Conservation (phyloP, 2,329 filamentous ascomycete species). For the Mycocentrospora acerina region DNA sequence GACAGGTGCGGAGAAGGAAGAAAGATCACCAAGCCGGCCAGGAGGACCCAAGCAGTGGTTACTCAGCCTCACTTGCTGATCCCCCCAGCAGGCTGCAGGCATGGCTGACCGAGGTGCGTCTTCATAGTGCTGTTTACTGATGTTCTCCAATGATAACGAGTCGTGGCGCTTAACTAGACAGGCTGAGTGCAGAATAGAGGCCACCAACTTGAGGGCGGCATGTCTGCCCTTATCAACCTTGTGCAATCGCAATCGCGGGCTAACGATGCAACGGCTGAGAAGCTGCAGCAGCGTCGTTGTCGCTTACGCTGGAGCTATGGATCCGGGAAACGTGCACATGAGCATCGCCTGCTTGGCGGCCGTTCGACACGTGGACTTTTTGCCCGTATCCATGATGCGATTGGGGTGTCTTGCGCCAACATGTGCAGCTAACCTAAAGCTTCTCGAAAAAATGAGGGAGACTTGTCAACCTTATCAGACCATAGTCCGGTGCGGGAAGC, state of each 20-base stretch:
- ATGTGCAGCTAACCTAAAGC: too few species aligned
- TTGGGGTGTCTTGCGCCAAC: too few species aligned
- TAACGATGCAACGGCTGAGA: conserved; percentile 1
- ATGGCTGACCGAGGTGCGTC: conserved; percentile 20
- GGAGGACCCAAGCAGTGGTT: conserved; percentile 1
- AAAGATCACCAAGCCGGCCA: conserved; percentile 7
- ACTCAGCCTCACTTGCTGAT: conserved; percentile 17
- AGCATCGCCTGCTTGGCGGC: too few species aligned
- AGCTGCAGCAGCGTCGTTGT: conserved; percentile 9
- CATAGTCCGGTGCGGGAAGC: too few species aligned
- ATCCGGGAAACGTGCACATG: too few species aligned
- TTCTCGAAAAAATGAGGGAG: too few species aligned
- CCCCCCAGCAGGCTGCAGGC: conserved; percentile 11
- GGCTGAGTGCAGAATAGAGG: conserved; percentile 19
- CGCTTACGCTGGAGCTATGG: too few species aligned
- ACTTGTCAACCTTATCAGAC: too few species aligned
- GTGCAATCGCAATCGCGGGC: background rate
- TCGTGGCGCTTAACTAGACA: conserved; percentile 19
- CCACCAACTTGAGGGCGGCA: background rate
- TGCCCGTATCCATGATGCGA: too few species aligned
- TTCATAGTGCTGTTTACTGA: conserved; percentile 4
- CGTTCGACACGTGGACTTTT: too few species aligned
- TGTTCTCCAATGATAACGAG: conserved; percentile 20
- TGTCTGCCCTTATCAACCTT: too few species aligned
- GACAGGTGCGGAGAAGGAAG: conserved; percentile 6